A percentile compares a stretch with the other conserved stretches of the same genome.
These are phyloP conservation scores for Lavandula angustifolia DNA, from an alignment of 257 asterid genomes.

Conservation along the genomic window DNA sequence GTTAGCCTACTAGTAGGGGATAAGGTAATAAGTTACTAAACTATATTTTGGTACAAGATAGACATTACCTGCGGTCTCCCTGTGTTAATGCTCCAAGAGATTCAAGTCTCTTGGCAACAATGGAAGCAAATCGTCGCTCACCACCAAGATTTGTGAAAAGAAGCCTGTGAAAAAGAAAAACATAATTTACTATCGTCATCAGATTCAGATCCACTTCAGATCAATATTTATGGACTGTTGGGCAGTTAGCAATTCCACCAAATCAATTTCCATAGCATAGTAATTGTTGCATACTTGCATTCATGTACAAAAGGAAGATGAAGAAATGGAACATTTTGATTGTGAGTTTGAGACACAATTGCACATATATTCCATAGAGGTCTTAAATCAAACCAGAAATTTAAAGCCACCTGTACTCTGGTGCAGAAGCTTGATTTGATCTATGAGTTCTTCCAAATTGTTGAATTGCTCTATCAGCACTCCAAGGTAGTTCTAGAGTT, in stretches of 20 bases:
- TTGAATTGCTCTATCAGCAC: slow-evolving; percentile 98
- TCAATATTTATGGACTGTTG: slow-evolving; percentile 9
- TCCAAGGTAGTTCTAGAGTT: slow-evolving; percentile 98
- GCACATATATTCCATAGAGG: slow-evolving; percentile 8
- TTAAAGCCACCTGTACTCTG: slow-evolving; percentile 78
- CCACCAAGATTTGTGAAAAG: slow-evolving; percentile 98
- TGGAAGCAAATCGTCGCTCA: slow-evolving; percentile 96
- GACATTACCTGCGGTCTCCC: slow-evolving; percentile 89
- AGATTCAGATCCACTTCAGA: slow-evolving; percentile 25
- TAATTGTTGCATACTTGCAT: neutral
- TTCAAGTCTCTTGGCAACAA: slow-evolving; percentile 95
- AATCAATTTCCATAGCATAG: neutral
- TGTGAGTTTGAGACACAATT: slow-evolving; percentile 8
- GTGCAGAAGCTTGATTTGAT: slow-evolving; percentile 98
- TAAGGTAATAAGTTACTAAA: slow-evolving; percentile 20
- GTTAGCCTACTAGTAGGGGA: slow-evolving; percentile 22
- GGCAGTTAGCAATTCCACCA: neutral
- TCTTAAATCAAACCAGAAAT: slow-evolving; percentile 13
- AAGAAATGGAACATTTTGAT: neutral
- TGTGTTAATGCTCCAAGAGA: slow-evolving; percentile 99
- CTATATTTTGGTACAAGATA: slow-evolving; percentile 13
- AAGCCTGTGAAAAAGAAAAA: slow-evolving; percentile 43
- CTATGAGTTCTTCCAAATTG: slow-evolving; percentile 99
- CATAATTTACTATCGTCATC: slow-evolving; percentile 7
- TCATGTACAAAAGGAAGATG: slow-evolving; percentile 7